These are phyloP conservation scores for Tieghemostelium lacteum DNA, from an alignment of 78 protist species.

Conservation along the genomic window DNA sequence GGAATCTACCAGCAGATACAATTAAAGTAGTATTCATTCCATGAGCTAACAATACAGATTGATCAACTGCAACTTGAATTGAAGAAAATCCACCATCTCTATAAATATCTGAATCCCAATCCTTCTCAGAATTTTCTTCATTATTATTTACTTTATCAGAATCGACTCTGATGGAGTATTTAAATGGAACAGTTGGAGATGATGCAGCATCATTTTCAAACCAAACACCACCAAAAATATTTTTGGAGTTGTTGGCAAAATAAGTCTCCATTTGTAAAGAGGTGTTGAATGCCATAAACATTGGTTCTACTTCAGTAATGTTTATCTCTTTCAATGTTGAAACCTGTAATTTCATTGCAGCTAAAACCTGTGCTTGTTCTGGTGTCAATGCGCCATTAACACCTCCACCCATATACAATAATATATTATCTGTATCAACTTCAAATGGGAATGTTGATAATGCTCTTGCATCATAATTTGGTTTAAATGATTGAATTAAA, in stretches of 20 bases:
- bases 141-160: conserved; percentile 8
- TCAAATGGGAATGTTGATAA: neutral
- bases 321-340: neutral
- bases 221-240: conserved; percentile 31
- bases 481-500: conserved; percentile 8
- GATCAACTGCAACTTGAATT: conserved; percentile 62
- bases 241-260: conserved; percentile 38
- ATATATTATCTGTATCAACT: neutral
- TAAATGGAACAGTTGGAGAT: neutral
- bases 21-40: conserved; percentile 3
- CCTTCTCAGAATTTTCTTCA: neutral
- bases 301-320: neutral
- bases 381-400: neutral
- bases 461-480: conserved; percentile 6
- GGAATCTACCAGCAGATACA: neutral
- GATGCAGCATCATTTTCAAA: neutral
- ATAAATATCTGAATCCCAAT: neutral
- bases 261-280: neutral
- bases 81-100: neutral
- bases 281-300: conserved; percentile 9
- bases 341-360: conserved; percentile 3
- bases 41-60: conserved; percentile 6
- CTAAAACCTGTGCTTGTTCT: conserved; percentile 22
- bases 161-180: conserved; percentile 34
- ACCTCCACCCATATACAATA: conserved; percentile 19